Base-by-base conservation (phyloP, 306 rosid species). In the Gynostemma pentaphyllum region DNA sequence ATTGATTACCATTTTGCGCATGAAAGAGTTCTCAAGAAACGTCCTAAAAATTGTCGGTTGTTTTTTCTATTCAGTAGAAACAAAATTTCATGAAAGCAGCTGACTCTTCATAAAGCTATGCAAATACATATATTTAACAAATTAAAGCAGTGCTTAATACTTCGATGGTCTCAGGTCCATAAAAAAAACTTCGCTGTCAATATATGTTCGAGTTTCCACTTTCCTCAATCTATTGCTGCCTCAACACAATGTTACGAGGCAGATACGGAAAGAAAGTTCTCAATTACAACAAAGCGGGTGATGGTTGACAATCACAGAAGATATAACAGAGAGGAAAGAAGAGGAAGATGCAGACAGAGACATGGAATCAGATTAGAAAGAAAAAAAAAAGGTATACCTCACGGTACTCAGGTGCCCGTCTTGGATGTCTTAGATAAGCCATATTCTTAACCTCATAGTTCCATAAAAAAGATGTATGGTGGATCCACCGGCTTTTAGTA, bases 381-480 rank as follows among this genome's bases (percentile, higher is more conserved):
- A 1, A 7, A 30, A 26, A 26, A 53, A 42, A 64, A 16, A 8
- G 28, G 32, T 80, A 76, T 82, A 92, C 99, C 73, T 68, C 69
- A 71, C 95, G 84, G 72, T 92, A 88, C 14, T 78, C 67, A 11
- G 99, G 96, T 67, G 57, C 82, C 74, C 87, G 82, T 59, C 80
- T 82, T 6, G 96, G 96, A 69, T 68, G 85, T 81, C 75, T 88
- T 80, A 88, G 82, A 81, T 92, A 88, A 56, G 84, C 73, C 99
- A 92, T 92, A 78, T 86, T 92, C 77, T 74, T 73, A 68, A 54
- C 79, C 30, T 84, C 94, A 61, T 79, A 92, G 75, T 92, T 85
- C 94, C 94, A 92, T 68, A 88, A 75, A 73, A 92, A 88, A n/a
- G 99, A 88, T 18, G 99, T 88, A 76, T 92, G 96, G 82, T 92